These are phyloP conservation scores for Ogataea ramenticola DNA, from an alignment of 805 yeast species.

Conservation along the genomic window DNA sequence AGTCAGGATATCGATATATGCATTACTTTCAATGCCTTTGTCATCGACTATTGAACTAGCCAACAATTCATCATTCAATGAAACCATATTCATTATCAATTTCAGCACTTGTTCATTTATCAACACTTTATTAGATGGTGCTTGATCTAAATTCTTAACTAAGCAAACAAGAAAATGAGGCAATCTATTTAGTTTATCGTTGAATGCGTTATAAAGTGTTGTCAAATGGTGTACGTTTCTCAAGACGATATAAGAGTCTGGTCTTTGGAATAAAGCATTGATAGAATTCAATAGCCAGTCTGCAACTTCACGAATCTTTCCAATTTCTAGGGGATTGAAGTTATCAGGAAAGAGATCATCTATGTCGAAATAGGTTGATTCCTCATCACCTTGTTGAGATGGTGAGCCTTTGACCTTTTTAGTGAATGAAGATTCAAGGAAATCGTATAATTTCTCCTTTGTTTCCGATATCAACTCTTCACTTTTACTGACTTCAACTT, in stretches of 20 bases:
- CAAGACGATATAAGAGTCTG: background rate
- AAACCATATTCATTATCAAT: slow-evolving; percentile 14
- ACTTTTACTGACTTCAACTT: slow-evolving; percentile 3
- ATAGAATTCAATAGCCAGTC: slow-evolving; percentile 7
- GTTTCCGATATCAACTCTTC: slow-evolving; percentile 1
- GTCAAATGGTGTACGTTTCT: too few species aligned
- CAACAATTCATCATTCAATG: slow-evolving; percentile 13
- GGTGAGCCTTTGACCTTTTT: background rate
- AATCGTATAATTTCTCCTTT: slow-evolving; percentile 4
- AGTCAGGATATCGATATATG: slow-evolving; percentile 8
- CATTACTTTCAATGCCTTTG: slow-evolving; percentile 6
- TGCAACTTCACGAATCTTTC: slow-evolving; percentile 6
- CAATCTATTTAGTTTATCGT: slow-evolving; percentile 8
- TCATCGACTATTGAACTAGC: slow-evolving; percentile 8
- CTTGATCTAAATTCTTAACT: slow-evolving; percentile 3
- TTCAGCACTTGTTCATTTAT: slow-evolving; percentile 8
- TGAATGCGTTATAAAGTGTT: slow-evolving; percentile 12
- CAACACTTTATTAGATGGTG: slow-evolving; percentile 4
- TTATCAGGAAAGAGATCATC: background rate
- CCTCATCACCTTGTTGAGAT: background rate
- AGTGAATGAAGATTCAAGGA: slow-evolving; percentile 3
- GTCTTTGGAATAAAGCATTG: background rate
- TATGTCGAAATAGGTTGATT: background rate
- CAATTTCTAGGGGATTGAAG: slow-evolving; percentile 7
- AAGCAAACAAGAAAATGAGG: slow-evolving; percentile 12